phyloP scores from a whole-genome alignment of 257 asterid genomes.

The Verbascum thapsus region DNA sequence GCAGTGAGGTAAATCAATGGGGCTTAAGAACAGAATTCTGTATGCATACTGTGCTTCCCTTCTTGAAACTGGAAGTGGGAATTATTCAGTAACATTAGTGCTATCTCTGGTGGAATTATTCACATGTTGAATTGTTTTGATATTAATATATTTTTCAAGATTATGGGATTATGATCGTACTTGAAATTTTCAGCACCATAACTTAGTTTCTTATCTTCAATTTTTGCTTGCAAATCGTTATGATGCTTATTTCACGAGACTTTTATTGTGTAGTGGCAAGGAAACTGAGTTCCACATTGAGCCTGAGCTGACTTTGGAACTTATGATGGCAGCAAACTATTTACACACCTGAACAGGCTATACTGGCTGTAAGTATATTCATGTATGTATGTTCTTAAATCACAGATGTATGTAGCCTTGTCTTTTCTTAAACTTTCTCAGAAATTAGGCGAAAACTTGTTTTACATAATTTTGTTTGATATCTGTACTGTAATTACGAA shows the following conservation, averaged over 20 bases:
- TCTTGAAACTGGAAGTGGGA: no score
- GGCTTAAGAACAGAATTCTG: no score
- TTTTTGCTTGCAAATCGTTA: constrained; percentile 16
- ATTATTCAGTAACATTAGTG: no score
- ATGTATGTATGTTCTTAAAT: background rate
- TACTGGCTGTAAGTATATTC: constrained; percentile 31
- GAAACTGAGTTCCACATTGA: constrained; percentile 86
- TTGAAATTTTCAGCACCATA: background rate
- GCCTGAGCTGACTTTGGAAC: constrained; percentile 87
- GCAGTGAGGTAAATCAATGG: no score
- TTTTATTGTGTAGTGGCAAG: constrained; percentile 65
- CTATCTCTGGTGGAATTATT: no score
- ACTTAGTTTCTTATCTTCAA: constrained; percentile 13
- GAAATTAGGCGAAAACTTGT: background rate
- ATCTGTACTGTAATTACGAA: background rate
- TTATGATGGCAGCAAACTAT: constrained; percentile 94
- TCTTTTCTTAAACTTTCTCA: background rate
- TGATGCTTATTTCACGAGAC: constrained; percentile 7
- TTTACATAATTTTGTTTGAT: background rate
- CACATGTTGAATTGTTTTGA: no score
- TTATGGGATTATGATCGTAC: constrained; percentile 2
- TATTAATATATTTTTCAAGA: no score
- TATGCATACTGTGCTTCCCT: no score
- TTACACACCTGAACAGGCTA: constrained; percentile 63
- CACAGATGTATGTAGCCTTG: background rate